phyloP scores from a whole-genome alignment of 2,329 filamentous ascomycete species.

The Cladophialophora carrionii region DNA sequence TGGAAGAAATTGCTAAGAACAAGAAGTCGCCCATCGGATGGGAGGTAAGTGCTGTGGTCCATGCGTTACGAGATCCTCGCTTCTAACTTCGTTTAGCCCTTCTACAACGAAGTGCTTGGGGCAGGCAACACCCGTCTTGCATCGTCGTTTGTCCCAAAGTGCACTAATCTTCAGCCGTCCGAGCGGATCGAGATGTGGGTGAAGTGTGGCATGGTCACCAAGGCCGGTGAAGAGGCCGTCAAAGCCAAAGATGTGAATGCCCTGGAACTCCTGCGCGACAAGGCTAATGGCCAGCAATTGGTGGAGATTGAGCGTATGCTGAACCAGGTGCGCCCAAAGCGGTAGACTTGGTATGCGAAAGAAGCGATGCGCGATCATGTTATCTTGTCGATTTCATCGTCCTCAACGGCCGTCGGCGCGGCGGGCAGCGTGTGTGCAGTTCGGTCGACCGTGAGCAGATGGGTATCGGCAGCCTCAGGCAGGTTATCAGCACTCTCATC shows the following conservation, averaged over 20 bases:
- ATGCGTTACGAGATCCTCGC: conserved; percentile 5
- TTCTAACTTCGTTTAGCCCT: conserved; percentile 62
- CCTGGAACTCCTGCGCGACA: conserved; percentile 73
- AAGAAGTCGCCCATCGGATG: conserved; percentile 93
- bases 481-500: conserved; percentile 23
- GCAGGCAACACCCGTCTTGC: conserved; percentile 90
- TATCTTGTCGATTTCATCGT: conserved; percentile 49
- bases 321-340: conserved; percentile 55
- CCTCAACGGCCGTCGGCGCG: conserved; percentile 18
- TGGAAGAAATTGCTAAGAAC: conserved; percentile 76
- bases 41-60: conserved; percentile 66
- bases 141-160: conserved; percentile 83
- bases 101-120: conserved; percentile 84
- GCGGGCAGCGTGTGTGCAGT: conserved; percentile 29
- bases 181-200: conserved; percentile 90
- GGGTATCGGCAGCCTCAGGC: conserved; percentile 23
- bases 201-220: conserved; percentile 86
- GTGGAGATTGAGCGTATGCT: conserved; percentile 84
- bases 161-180: conserved; percentile 67
- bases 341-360: conserved; percentile 38
- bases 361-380: conserved; percentile 43
- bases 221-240: conserved; percentile 89
- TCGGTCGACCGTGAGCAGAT: conserved; percentile 42
- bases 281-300: conserved; percentile 69
- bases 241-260: conserved; percentile 75